Conservation (phyloP, 1,284 basidiomycete genomes). For the Ustilago lituana region DNA sequence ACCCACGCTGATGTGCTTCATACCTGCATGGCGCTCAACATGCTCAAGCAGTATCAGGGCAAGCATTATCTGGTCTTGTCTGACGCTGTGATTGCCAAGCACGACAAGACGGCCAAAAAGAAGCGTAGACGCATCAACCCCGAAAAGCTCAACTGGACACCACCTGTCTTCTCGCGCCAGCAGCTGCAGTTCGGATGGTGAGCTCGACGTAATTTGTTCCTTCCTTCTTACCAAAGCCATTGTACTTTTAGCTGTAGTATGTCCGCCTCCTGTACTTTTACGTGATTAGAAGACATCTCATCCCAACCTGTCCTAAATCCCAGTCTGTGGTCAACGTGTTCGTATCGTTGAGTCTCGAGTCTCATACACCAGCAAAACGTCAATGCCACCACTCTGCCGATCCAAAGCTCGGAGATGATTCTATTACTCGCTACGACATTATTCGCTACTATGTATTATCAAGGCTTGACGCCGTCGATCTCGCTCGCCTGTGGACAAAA, state of each 20-base stretch:
- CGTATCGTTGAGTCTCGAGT: too few relatives aligned
- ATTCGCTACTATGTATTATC: too few relatives aligned
- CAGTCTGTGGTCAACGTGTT: too few relatives aligned
- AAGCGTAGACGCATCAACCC: slow-evolving; percentile 82
- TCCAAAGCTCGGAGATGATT: too few relatives aligned
- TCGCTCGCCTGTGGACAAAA: slow-evolving; percentile 32
- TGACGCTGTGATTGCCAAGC: slow-evolving; percentile 87
- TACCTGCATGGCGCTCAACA: slow-evolving; percentile 93
- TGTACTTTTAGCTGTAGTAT: slow-evolving; percentile 11
- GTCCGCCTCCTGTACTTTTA: neutral
- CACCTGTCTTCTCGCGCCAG: slow-evolving; percentile 69
- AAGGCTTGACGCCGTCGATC: slow-evolving; percentile 52
- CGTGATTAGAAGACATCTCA: neutral
- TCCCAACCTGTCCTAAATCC: too few relatives aligned
- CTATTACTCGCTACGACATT: too few relatives aligned
- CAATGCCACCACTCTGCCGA: too few relatives aligned
- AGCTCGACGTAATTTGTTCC: neutral
- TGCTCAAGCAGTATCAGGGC: slow-evolving; percentile 96
- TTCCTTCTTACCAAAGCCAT: too few relatives aligned
- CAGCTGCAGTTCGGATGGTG: slow-evolving; percentile 64
- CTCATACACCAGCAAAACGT: too few relatives aligned
- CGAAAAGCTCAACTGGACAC: slow-evolving; percentile 86
- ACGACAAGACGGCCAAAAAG: slow-evolving; percentile 85
- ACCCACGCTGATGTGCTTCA: slow-evolving; percentile 97
- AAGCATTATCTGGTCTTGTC: slow-evolving; percentile 93